Base-by-base conservation (phyloP, 2,329 filamentous ascomycete genomes). In the Monilinia laxa region DNA sequence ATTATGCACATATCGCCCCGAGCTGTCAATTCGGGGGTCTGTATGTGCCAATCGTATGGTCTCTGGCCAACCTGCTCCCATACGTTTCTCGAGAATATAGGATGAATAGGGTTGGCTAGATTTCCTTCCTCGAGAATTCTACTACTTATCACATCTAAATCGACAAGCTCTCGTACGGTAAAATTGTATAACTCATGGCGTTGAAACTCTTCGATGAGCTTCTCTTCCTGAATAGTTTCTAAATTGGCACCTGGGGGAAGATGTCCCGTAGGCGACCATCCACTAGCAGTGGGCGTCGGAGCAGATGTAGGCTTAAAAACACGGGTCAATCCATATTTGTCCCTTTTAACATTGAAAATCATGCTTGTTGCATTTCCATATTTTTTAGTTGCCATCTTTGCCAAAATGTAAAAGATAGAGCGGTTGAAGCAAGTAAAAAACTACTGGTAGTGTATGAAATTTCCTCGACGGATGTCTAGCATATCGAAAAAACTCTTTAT, bases 1-100 rank as follows among this genome's bases (percentile, higher is more conserved):
- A 64, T 60, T n/a, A n/a, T 59, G 6, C 11, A 63, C 67, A 66
- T 69, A 7, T 51, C 35, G 3, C 67, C 69, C 23, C 9, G 14
- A 52, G 2, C 3, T 20, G n/a, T 38, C 18, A 20, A 2, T 23
- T 47, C 6, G 1, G 62, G 62, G 4, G 20, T 35, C 1, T n/a
- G 25, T 10, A 47, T 5, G 5, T 14, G 9, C 62, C 62, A 64
- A 18, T 9, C 2, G 11, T 2, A 3, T 35, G 42, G 53, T 25
- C 53, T 45, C 23, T n/a, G 25, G 18, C 62, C 62, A 51, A n/a
- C 6, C n/a, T 47, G 31, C n/a, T 64, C 62, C 62, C 62, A 64
- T 23, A 1, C 10, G 2, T 51, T 35, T 25, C 3, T 12, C 14
- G 52, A 25, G 11, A 64, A 64, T 7, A 57, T 40, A 47, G 62